Conservation (phyloP, 208 protist species). For the Leptomonas pyrrhocoris region DNA sequence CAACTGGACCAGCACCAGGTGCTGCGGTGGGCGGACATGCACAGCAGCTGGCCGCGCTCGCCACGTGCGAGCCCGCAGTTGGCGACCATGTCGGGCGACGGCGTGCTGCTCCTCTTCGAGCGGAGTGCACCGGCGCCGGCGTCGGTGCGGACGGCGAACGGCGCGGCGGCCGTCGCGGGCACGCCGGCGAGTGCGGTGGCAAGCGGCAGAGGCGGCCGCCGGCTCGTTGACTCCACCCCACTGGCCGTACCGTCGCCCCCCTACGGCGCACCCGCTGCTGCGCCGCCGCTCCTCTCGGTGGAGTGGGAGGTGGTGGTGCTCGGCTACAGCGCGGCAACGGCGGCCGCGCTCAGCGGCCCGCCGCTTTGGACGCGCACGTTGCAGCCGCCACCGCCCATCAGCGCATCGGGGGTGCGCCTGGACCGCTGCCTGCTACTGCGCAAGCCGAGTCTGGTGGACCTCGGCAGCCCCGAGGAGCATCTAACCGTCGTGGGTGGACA, state of each 20-base stretch:
- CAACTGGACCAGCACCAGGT: constrained; percentile 58
- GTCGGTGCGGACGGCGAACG: constrained; percentile 6
- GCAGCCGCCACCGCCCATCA: constrained; percentile 26
- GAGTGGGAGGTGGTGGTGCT: constrained; percentile 46
- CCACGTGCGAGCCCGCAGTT: constrained; percentile 36
- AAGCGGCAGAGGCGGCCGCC: neutral
- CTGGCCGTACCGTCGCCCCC: neutral
- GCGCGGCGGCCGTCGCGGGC: neutral
- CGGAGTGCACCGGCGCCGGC: constrained; percentile 7
- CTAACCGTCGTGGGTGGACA: constrained; percentile 77
- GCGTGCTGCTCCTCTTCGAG: constrained; percentile 58
- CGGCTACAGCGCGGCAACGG: constrained; percentile 29
- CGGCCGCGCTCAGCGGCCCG: constrained; percentile 31
- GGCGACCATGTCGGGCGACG: constrained; percentile 49
- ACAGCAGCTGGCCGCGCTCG: constrained; percentile 39
- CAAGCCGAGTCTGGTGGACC: constrained; percentile 75
- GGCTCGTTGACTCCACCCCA: neutral
- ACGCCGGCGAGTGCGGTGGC: too few relatives aligned
- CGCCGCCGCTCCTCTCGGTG: neutral
- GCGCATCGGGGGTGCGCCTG: constrained; percentile 28
- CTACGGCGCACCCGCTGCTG: neutral
- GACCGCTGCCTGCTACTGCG: constrained; percentile 64
- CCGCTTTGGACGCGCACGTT: constrained; percentile 41
- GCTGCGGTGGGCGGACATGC: constrained; percentile 50
- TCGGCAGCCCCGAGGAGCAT: constrained; percentile 65